A percentile compares a stretch with the other conserved stretches of the same genome.
Evolutionary conservation across 2,329 filamentous ascomycete species (phyloP).

Genomic region (Claviceps sp.): DNA sequence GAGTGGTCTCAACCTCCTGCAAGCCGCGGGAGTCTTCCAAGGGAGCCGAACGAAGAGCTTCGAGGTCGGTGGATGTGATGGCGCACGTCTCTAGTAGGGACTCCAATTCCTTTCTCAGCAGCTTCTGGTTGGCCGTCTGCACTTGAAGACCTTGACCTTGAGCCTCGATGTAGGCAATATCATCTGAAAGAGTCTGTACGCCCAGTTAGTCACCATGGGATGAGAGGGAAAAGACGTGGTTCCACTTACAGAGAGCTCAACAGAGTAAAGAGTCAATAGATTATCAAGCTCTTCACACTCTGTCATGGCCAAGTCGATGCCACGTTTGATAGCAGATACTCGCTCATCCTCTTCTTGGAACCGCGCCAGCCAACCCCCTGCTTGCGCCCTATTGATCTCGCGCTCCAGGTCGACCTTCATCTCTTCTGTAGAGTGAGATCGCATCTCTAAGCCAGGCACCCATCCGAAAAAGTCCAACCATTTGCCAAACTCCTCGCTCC

Average conservation of each 20-base stretch:
- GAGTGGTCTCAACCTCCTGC: constrained; percentile 61
- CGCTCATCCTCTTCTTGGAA: constrained; percentile 79
- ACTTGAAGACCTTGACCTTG: constrained; percentile 95
- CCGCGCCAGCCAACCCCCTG: constrained; percentile 80
- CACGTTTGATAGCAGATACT: constrained; percentile 69
- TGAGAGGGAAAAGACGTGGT: background rate
- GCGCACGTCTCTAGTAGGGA: constrained; percentile 83
- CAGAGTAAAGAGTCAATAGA: constrained; percentile 82
- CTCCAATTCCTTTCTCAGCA: constrained; percentile 80
- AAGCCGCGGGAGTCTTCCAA: constrained; percentile 59
- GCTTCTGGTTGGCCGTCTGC: constrained; percentile 91
- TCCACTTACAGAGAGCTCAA: constrained; percentile 70
- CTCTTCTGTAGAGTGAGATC: constrained; percentile 62
- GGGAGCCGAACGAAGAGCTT: constrained; percentile 58
- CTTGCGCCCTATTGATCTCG: constrained; percentile 81
- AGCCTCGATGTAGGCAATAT: constrained; percentile 93
- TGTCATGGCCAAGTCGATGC: constrained; percentile 79
- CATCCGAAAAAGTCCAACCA: constrained; percentile 81
- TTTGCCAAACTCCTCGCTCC: constrained; percentile 67
- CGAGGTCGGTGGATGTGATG: constrained; percentile 63
- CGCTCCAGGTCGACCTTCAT: constrained; percentile 73
- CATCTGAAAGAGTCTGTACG: constrained; percentile 72
- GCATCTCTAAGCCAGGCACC: constrained; percentile 63
- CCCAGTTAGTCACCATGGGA: constrained; percentile 7
- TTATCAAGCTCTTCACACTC: constrained; percentile 97